These are phyloP conservation scores for Aegilops longissima DNA, from an alignment of 176 grass and related monocot species.

Conservation along the genomic window DNA sequence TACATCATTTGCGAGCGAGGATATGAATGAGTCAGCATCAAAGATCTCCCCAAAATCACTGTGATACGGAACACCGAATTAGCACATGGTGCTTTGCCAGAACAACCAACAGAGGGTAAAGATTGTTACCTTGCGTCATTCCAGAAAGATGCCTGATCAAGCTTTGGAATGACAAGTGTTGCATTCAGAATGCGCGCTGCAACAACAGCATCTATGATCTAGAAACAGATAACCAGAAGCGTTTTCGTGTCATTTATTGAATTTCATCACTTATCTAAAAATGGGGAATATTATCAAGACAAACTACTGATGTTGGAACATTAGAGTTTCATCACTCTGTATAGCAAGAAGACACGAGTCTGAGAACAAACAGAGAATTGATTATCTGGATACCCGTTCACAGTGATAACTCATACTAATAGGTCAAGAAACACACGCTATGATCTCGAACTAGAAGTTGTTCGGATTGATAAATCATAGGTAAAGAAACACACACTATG, in stretches of 20 bases:
- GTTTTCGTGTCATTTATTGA: not conserved
- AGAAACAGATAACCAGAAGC: constrained; percentile 35
- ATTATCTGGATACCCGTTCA: not conserved
- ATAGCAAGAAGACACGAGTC: not conserved
- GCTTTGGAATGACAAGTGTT: constrained; percentile 81
- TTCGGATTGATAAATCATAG: not conserved
- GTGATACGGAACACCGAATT: constrained; percentile 28
- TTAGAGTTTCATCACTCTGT: not conserved
- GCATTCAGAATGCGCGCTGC: constrained; percentile 85
- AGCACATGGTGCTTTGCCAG: not conserved
- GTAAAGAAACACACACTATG: not conserved
- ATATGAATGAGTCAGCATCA: constrained; percentile 87
- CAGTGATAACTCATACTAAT: not conserved
- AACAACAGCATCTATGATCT: constrained; percentile 98
- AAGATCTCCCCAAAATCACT: constrained; percentile 94
- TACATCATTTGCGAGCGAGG: constrained; percentile 72
- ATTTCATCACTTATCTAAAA: not conserved
- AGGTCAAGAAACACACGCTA: not conserved
- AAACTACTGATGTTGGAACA: not conserved
- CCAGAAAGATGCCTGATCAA: constrained; percentile 97
- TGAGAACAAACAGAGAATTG: not conserved
- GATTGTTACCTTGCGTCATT: constrained; percentile 65
- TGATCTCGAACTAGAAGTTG: not conserved
- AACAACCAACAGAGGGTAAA: constrained; percentile 29
- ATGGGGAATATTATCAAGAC: not conserved